Evolutionary conservation across 371 early-diverging fungal genomes (phyloP).

Genomic region (Apophysomyces sp.): DNA sequence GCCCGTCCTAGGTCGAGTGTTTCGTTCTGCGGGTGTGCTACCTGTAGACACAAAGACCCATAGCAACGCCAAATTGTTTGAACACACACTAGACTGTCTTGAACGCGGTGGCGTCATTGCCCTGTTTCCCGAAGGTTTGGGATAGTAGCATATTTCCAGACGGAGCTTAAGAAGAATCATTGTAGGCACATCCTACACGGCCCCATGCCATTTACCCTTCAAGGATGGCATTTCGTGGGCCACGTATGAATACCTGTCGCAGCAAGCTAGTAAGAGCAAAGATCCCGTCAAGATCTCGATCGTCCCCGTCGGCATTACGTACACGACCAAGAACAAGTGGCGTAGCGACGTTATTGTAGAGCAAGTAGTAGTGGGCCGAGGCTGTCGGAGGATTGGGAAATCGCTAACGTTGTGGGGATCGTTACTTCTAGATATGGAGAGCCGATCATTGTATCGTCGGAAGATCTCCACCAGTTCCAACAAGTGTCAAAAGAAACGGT

Average conservation of each 20-base stretch:
- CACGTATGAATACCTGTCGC: conserved; percentile 40
- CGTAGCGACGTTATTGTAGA: conserved; percentile 53
- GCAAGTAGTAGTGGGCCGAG: conserved; percentile 26
- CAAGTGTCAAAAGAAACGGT: conserved; percentile 41
- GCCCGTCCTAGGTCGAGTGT: conserved; percentile 37
- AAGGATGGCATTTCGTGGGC: conserved; percentile 61
- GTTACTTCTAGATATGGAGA: conserved; percentile 39
- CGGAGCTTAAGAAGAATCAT: too few relatives aligned
- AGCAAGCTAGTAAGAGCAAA: conserved; percentile 13
- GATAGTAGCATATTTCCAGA: conserved; percentile 40
- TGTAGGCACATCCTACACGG: conserved; percentile 59
- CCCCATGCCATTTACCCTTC: conserved; percentile 50
- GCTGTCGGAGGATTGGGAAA: neutral
- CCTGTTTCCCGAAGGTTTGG: conserved; percentile 58
- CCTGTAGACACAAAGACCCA: conserved; percentile 58
- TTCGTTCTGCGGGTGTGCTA: conserved; percentile 49
- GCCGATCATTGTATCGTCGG: conserved; percentile 36
- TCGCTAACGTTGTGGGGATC: neutral
- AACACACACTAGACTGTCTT: conserved; percentile 48
- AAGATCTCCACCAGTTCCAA: conserved; percentile 39
- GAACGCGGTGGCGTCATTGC: conserved; percentile 51
- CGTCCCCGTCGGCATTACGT: conserved; percentile 55
- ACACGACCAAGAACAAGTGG: conserved; percentile 58
- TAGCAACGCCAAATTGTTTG: conserved; percentile 53
- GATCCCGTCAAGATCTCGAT: conserved; percentile 20